Conservation (phyloP, 148 eudicot genomes). For the Cornus controversa region DNA sequence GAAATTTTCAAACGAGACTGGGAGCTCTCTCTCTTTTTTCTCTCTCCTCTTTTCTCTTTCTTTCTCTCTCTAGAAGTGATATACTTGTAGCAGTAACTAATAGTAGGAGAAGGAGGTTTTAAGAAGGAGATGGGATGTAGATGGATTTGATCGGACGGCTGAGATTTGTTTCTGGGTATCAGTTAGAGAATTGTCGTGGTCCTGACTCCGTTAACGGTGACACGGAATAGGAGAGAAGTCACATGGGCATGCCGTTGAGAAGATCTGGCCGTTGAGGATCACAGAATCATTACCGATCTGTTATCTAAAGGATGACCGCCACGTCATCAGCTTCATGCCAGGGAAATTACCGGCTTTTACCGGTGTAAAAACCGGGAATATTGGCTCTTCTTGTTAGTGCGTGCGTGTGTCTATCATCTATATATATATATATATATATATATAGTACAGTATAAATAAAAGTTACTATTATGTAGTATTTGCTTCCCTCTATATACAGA, state of each 20-base stretch:
- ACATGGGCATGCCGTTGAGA: conserved; percentile 35
- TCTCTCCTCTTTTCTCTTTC: no score
- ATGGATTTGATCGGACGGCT: conserved; percentile 42
- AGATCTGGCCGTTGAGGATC: conserved; percentile 4
- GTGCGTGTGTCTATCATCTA: no score
- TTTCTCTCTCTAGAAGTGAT: not conserved
- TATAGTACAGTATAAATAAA: no score
- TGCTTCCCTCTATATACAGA: no score
- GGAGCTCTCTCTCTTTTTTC: not conserved
- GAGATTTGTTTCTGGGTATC: conserved; percentile 23
- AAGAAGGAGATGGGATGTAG: no score
- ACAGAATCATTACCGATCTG: not conserved
- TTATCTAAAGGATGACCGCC: not conserved
- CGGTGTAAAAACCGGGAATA: conserved; percentile 20
- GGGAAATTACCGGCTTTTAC: conserved; percentile 17
- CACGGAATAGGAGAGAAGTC: conserved; percentile 4
- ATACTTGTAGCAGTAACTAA: not conserved
- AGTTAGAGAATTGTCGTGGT: conserved; percentile 16
- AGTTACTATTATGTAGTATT: not conserved
- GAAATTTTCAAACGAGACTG: not conserved
- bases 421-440: no score
- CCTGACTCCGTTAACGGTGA: conserved; percentile 39
- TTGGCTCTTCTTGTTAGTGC: not conserved
- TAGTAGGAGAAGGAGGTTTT: not conserved
- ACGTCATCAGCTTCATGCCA: conserved; percentile 11